Evolutionary conservation across 352 stramenopile species (phyloP), one percentile per base, ranked within the genome.

Genomic region (Pythium monospermum): DNA sequence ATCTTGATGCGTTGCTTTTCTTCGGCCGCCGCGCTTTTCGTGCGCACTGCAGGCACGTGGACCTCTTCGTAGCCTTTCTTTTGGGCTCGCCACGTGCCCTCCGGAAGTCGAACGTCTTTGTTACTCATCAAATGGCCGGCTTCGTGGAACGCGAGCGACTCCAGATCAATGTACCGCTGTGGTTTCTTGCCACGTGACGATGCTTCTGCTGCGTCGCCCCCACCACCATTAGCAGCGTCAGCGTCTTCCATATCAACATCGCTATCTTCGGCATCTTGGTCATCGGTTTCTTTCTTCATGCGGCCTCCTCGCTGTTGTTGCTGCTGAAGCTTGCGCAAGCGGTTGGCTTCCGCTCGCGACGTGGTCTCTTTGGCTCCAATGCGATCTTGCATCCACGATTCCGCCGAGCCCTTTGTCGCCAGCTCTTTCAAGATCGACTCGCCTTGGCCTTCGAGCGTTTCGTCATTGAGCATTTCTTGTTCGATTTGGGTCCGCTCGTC

Each of bases 11-110:
- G 75, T 28, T 73, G 68, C 49, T 84, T 84, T 42, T 91, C 81
- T 68, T 94, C 82, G 22, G 64, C 71, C 2, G 71, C 73, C 2
- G 83, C 72, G 40, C 78, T 71, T 45, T 88, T 88, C 1, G 84
- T 85, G 12, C 80, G 76, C n/a, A 98, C 76, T 6, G 97, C 96
- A n/a, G 97, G 97, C 26, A 99, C 96, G 66, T 99, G 97, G 0
- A 99, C 95, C 71, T 99, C 97, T 79, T 99, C 97, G 40, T 91
- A 94, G 4, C 96, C 97, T 52, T 98, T 97, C 78, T 99, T 98
- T 77, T 98, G 94, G 6, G 92, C 94, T 41, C 95, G 78, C 95
- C 96, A 99, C 6, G 94, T 98, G 43, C 94, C 92, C 64, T 98
- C 92, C 3, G 97, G 97, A 8, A 99, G 64, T 32, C 89, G 82